Evolutionary conservation across 345 rosid genomes (phyloP).

Genomic region (Eucalyptus melliodora): DNA sequence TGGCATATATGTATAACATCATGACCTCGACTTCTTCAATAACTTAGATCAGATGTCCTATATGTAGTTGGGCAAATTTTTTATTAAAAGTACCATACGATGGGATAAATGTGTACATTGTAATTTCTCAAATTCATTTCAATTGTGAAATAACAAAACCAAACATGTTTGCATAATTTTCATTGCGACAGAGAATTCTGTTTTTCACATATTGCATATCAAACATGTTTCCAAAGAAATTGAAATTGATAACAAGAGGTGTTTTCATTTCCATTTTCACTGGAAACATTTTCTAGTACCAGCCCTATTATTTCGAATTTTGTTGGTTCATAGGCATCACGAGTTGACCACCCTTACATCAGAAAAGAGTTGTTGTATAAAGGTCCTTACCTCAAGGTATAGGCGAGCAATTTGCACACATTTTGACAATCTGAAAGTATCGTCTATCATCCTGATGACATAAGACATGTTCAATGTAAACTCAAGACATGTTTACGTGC

Average conservation of each 20-base stretch:
- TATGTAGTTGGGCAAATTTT: background rate
- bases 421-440: conserved; percentile 74
- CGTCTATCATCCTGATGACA: conserved; percentile 64
- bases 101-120: background rate
- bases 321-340: background rate
- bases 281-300: background rate
- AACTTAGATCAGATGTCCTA: background rate
- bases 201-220: background rate
- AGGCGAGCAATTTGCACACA: conserved; percentile 96
- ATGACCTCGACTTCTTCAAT: background rate
- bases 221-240: background rate
- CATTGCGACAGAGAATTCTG: background rate
- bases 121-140: background rate
- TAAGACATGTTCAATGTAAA: background rate
- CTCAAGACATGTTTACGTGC: background rate
- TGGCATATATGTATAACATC: background rate
- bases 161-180: background rate
- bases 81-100: background rate
- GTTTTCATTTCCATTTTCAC: background rate
- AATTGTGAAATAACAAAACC: background rate
- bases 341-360: background rate
- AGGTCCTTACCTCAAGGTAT: conserved; percentile 71
- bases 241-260: background rate
- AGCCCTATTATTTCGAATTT: background rate
- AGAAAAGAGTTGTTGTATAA: background rate